Evolutionary conservation across 257 asterid genomes (phyloP).

Genomic region (Nyctanthes arbortristis): DNA sequence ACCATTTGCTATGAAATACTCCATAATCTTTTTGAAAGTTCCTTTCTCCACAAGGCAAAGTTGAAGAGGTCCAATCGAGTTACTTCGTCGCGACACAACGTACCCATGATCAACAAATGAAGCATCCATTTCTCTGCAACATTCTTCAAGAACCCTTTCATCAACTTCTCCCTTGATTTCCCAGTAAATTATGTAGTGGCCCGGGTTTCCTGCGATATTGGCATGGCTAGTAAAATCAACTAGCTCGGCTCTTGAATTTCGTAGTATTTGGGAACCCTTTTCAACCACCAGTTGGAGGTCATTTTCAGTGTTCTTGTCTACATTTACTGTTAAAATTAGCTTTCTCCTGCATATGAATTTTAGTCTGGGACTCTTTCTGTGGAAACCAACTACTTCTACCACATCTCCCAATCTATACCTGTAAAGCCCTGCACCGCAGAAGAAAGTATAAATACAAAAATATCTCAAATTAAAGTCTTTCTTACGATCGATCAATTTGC

Average conservation of each 20-base stretch:
- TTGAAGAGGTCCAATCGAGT: slow-evolving; percentile 71
- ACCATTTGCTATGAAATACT: slow-evolving; percentile 62
- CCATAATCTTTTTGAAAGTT: slow-evolving; percentile 72
- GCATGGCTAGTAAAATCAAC: slow-evolving; percentile 89
- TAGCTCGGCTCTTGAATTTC: slow-evolving; percentile 46
- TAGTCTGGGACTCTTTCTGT: slow-evolving; percentile 63
- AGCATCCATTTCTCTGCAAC: slow-evolving; percentile 75
- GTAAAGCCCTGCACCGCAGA: slow-evolving; percentile 55
- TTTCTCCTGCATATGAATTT: slow-evolving; percentile 70
- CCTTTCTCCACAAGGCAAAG: slow-evolving; percentile 77
- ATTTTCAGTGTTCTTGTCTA: slow-evolving; percentile 74
- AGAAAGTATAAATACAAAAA: too few species aligned
- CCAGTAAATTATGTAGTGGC: slow-evolving; percentile 78
- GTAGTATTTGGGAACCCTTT: slow-evolving; percentile 43
- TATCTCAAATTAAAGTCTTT: too few species aligned
- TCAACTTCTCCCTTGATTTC: slow-evolving; percentile 69
- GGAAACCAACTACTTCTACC: slow-evolving; percentile 64
- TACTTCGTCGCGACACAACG: slow-evolving; percentile 60
- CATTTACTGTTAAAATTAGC: slow-evolving; percentile 60
- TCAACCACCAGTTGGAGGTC: slow-evolving; percentile 76
- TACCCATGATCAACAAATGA: slow-evolving; percentile 78
- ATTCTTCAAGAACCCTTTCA: slow-evolving; percentile 46
- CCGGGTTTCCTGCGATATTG: slow-evolving; percentile 49
- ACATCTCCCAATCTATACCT: slow-evolving; percentile 73
- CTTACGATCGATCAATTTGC: too few species aligned